These are phyloP conservation scores for Aspergillus haitiensis DNA, from an alignment of 495 filamentous ascomycete genomes.

Conservation along the genomic window DNA sequence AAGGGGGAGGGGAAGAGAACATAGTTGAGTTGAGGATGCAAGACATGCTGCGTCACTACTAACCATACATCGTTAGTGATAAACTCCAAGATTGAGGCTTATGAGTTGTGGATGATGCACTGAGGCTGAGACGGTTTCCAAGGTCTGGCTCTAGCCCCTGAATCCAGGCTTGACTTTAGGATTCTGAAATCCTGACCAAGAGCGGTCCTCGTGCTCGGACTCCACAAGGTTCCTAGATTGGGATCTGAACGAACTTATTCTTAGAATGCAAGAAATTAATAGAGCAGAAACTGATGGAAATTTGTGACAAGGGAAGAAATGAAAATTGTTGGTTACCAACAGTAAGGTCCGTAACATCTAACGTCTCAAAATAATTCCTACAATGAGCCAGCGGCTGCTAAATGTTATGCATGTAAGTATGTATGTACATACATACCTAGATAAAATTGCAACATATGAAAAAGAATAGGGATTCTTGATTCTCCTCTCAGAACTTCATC, in stretches of 20 bases:
- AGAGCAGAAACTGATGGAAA: slow-evolving; percentile 8
- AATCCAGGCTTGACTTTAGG: too few species aligned
- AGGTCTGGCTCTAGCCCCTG: not conserved
- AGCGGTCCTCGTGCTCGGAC: slow-evolving; percentile 4
- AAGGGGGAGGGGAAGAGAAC: too few species aligned
- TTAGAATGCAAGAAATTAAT: slow-evolving; percentile 6
- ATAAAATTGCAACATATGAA: not conserved
- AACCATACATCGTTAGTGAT: slow-evolving; percentile 1
- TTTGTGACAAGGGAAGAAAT: not conserved
- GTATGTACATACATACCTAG: slow-evolving; percentile 1
- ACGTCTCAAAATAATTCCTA: slow-evolving; percentile 15
- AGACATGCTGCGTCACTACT: not conserved
- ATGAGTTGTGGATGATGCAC: not conserved
- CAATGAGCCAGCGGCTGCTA: slow-evolving; percentile 10
- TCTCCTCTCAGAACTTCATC: not conserved
- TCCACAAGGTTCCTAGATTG: not conserved
- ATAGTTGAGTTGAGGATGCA: too few species aligned
- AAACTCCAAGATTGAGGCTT: not conserved
- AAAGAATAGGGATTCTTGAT: not conserved
- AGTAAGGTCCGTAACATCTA: slow-evolving; percentile 16
- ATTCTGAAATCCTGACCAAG: too few species aligned
- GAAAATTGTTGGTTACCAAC: slow-evolving; percentile 19
- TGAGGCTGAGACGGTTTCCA: not conserved
- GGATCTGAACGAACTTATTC: slow-evolving; percentile 11
- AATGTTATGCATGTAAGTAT: slow-evolving; percentile 5